Evolutionary conservation across 257 asterid species (phyloP), one percentile per base, ranked within the genome.

Genomic region (Coffea canephora): DNA sequence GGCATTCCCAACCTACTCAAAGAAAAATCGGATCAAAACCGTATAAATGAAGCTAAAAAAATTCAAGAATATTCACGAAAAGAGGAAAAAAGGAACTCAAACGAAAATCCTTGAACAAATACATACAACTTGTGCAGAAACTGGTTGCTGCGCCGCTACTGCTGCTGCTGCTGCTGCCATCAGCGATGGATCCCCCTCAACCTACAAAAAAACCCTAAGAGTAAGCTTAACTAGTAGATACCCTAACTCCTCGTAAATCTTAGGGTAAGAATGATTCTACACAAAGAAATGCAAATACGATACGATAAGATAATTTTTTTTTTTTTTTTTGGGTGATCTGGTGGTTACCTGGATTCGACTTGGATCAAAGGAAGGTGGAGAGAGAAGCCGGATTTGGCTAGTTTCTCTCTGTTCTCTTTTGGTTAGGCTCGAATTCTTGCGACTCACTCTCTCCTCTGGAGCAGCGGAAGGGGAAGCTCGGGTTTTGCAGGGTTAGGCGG

Each of bases 1-100:
- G 2, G 97, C 98, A 69, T 93, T 89, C 39, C 97, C 99, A 46
- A 95, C 97, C 99, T 95, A 81, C 23, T 52, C 64, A 49, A 39
- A 68, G 45, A 73, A 59, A 16, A 67, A 65, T 14, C 21, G 34
- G 5, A 75, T 9, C 66, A 68, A 75, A 68, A 68, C 23, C 9
- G 7, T 62, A n/a, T 14, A 61, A 46, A 31, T 3, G 9, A 25
- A 45, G 57, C 31, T 12, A 71, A 25, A 39, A 39, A 39, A 25
- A 64, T 64, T 64, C 27, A 59, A 71, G 21, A 61, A 64, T 64
- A 64, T 64, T 27, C 69, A 25, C 7, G 16, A 64, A 25, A 27
- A 27, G 10, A 8, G 0, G 2, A 64, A 19, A 21, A 25, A 64
- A 41, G 13, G 23, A 45, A 27, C 25, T 27, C 48, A 34, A 18